Percentiles rank a stretch among this genome's conserved stretches.
Conservation (phyloP, 805 yeast genomes). For the Yarrowia hollandica region DNA sequence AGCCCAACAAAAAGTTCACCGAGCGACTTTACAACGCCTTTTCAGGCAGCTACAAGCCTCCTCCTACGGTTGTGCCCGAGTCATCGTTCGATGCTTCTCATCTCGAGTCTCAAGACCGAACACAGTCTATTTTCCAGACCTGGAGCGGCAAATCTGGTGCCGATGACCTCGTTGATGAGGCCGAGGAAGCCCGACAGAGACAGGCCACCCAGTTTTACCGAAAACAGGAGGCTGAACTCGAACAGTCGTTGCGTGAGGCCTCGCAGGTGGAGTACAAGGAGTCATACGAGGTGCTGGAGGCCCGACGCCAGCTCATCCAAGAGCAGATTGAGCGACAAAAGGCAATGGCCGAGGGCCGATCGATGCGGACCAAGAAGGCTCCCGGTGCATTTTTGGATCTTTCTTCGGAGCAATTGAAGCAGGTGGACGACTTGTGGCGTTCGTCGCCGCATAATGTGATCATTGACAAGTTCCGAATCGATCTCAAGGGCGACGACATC, state of each 20-base stretch:
- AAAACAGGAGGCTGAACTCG: not conserved
- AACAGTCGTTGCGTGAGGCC: not conserved
- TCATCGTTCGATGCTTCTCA: conserved; percentile 10
- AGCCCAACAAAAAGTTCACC: conserved; percentile 19
- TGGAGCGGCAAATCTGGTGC: not conserved
- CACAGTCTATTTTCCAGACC: not conserved
- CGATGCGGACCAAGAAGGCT: not conserved
- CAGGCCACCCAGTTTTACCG: not conserved
- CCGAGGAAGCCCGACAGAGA: not conserved
- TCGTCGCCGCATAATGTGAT: conserved; percentile 27
- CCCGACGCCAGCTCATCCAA: conserved; percentile 3
- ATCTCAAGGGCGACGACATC: conserved; percentile 65
- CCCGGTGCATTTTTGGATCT: not conserved
- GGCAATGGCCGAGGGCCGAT: conserved; percentile 6
- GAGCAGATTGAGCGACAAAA: conserved; percentile 24
- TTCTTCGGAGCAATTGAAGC: not conserved
- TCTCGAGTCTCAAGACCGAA: conserved; percentile 1
- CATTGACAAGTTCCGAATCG: conserved; percentile 46
- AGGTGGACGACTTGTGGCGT: conserved; percentile 9
- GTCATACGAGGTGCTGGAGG: conserved; percentile 18
- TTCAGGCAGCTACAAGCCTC: conserved; percentile 29
- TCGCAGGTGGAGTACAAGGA: not conserved
- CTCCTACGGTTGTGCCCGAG: conserved; percentile 28
- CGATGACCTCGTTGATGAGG: not conserved
- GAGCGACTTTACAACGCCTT: conserved; percentile 19